Evolutionary conservation across 2,329 filamentous ascomycete genomes (phyloP), one percentile per base, ranked within the genome.

Genomic region (Emydomyces testavorans): DNA sequence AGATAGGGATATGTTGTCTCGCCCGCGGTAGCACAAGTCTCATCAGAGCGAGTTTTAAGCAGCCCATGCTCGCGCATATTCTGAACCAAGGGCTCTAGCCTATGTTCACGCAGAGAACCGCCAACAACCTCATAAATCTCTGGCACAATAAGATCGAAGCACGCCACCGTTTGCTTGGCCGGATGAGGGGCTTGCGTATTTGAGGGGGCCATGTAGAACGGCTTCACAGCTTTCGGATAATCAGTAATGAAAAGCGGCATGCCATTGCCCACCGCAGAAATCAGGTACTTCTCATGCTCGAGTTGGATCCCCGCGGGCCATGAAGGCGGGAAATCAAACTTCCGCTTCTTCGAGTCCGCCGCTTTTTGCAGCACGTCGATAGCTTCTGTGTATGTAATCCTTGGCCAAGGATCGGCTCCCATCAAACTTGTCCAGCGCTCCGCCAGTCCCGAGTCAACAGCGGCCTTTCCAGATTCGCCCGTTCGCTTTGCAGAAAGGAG

Each of bases 201-300:
- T 1, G 76, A 77, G 13, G 79, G 77, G 1, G 77, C 65, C 84
- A 88, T 89, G 65, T 89, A 98, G 67, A 96, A 98, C 8, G 90
- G 86, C 68, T 98, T 98, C 63, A 92, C 80, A 40, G 74, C 71
- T 54, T 78, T 78, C n/a, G 92, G 92, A 62, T 95, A 98, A 63
- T 95, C 76, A 11, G 89, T 96, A 54, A 98, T 80, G 62, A 96
- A 96, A 37, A 96, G 74, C 6, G 92, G 92, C 1, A 69, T 67
- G 15, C 74, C 73, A 40, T 76, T 69, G 55, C 80, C 80, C 37
- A 90, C 60, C 21, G 70, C 70, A 46, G 78, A 73, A 40, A 92
- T 88, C 46, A 98, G 75, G 62, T 81, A 94, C 61, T 80, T 86
- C 68, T 98, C 92, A 67, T 98, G 92, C 64, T 96, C 90, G 1